Evolutionary conservation across 2,329 filamentous ascomycete genomes (phyloP).

Genomic region (Alternaria burnsii): DNA sequence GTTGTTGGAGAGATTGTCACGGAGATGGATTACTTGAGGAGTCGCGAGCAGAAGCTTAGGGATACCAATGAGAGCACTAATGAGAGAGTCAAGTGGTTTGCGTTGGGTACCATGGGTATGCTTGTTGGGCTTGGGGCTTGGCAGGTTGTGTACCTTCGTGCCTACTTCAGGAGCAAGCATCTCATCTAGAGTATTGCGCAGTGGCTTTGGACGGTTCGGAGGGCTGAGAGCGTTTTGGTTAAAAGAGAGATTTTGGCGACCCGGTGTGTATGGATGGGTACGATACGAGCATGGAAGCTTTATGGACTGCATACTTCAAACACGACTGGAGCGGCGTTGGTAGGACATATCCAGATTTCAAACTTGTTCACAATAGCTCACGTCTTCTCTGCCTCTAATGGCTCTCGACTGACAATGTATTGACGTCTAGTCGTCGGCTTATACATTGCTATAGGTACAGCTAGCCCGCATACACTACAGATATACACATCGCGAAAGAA

Average conservation of each 20-base stretch:
- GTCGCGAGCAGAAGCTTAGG: slow-evolving; percentile 90
- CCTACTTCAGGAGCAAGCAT: slow-evolving; percentile 79
- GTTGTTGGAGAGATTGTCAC: slow-evolving; percentile 84
- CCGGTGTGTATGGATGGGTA: slow-evolving; percentile 21
- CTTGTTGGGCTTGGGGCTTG: slow-evolving; percentile 88
- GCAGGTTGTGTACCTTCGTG: slow-evolving; percentile 97
- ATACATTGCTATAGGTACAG: not conserved
- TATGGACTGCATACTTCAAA: slow-evolving; percentile 29
- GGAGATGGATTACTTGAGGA: slow-evolving; percentile 96
- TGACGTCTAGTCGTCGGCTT: not conserved
- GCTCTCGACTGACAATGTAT: not conserved
- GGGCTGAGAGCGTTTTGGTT: not conserved
- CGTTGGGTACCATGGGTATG: slow-evolving; percentile 90
- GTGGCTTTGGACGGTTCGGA: not conserved
- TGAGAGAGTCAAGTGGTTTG: slow-evolving; percentile 98
- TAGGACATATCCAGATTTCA: slow-evolving; percentile 21
- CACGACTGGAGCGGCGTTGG: slow-evolving; percentile 34
- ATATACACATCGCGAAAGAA: not conserved
- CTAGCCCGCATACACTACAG: not conserved
- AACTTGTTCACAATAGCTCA: not conserved
- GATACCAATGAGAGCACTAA: slow-evolving; percentile 99
- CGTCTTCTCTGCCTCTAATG: not conserved
- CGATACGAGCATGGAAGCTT: slow-evolving; percentile 16
- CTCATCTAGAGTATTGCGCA: slow-evolving; percentile 53
- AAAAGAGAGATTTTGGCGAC: slow-evolving; percentile 1